Base-by-base conservation (phyloP, 1,284 basidiomycete genomes). In the Ceratobasidium sp. region DNA sequence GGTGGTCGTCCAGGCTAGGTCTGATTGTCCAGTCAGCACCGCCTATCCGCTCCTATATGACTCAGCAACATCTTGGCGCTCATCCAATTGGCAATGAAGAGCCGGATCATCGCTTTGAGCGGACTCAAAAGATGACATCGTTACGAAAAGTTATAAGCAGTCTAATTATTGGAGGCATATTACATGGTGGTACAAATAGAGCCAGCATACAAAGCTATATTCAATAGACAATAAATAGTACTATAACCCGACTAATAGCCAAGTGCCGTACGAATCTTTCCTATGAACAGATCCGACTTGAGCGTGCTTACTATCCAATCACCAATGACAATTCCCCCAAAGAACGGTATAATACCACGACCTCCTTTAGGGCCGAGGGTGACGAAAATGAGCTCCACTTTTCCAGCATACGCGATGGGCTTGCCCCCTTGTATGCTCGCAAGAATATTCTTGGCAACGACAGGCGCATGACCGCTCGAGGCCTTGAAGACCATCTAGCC, bases 401-500 rank as follows among this genome's bases (percentile, higher is more conserved):
- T 61, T 9, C 62, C 58, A n/a, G 21, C 32, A 26, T 73, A 73
- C 18, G 41, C 34, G 5, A 52, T 46, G 16, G 41, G 2, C n/a
- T 73, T 73, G 39, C 72, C 43, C n/a, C 73, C 73, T 5, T 73
- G 65, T 34, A 74, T 58, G 14, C 62, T 65, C 3, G 71, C 58
- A 23, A 75, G 52, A 36, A 75, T 69, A 45, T 75, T 75, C 34
- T 53, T 39, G 3, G 53, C 62, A n/a, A 71, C 50, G 14, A 73
- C 41, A 18, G 73, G 55, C 16, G 50, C 60, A 26, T 75, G 74
- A 14, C 36, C 60, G 30, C 1, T 30, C 1, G 43, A 18, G 12
- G 58, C 55, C 34, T 75, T 75, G 43, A 60, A 55, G 21, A 74
- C 34, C 57, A 59, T 59, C 62, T 74, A 18, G 48, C 12, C 26